phyloP scores from a whole-genome alignment of 768 basidiomycete genomes.

The Gymnopilus dilepis region DNA sequence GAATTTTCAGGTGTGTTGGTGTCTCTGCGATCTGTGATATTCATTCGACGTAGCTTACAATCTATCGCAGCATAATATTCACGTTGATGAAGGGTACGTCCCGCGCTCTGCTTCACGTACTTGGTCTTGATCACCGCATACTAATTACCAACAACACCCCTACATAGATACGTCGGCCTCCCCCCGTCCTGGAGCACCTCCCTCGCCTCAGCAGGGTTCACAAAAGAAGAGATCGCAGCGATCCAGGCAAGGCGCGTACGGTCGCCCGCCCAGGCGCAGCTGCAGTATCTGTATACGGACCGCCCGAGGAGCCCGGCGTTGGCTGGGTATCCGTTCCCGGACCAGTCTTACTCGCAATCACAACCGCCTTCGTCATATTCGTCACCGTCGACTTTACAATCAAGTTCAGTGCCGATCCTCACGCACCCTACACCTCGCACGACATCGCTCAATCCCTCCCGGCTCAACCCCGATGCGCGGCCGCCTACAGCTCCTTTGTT shows the following conservation, averaged over 20 bases:
- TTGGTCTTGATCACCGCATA: background rate
- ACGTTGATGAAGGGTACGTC: constrained; percentile 76
- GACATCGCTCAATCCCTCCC: constrained; percentile 18
- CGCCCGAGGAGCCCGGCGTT: constrained; percentile 41
- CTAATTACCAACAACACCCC: background rate
- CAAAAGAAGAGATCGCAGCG: constrained; percentile 69
- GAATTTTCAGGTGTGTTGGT: constrained; percentile 73
- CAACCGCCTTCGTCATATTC: too few relatives aligned
- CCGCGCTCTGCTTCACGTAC: background rate
- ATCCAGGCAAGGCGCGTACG: constrained; percentile 52
- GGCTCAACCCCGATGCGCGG: background rate
- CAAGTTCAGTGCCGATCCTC: constrained; percentile 19
- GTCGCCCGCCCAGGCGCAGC: constrained; percentile 35
- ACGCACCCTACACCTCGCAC: constrained; percentile 23
- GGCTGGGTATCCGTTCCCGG: constrained; percentile 2
- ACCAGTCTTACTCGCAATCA: background rate
- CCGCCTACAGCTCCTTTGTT: background rate
- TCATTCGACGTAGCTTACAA: constrained; percentile 3
- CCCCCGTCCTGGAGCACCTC: constrained; percentile 77
- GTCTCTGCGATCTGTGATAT: background rate
- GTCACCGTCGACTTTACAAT: too few relatives aligned
- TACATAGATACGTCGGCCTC: constrained; percentile 60
- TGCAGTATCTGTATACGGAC: constrained; percentile 40
- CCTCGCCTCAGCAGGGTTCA: constrained; percentile 64
- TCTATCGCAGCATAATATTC: constrained; percentile 68